phyloP scores from a whole-genome alignment of 306 rosid species.

The Corylus heterophylla region DNA sequence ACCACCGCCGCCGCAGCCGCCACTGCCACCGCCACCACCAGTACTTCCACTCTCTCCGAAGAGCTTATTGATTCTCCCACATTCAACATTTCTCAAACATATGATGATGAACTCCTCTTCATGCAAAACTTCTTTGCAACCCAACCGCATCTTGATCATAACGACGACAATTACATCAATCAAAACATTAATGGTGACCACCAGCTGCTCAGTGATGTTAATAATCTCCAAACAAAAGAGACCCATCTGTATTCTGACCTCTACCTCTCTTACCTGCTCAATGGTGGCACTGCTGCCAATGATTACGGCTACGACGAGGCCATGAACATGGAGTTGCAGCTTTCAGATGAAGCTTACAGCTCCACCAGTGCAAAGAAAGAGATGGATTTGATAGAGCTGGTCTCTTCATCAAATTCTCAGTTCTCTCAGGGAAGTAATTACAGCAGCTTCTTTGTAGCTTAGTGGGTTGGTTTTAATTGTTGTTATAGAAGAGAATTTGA shows the following conservation, averaged over 20 bases:
- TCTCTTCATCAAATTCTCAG: slow-evolving; percentile 33
- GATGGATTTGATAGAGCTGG: slow-evolving; percentile 71
- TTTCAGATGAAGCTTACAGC: slow-evolving; percentile 11
- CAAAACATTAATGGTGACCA: too few species aligned
- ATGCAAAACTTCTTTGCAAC: slow-evolving; percentile 55
- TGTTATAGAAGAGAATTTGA: neutral
- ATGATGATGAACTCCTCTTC: slow-evolving; percentile 68
- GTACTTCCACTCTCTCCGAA: slow-evolving; percentile 9
- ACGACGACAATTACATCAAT: neutral
- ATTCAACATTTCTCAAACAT: slow-evolving; percentile 16
- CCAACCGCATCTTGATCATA: neutral
- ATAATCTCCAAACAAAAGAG: slow-evolving; percentile 1
- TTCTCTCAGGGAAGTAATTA: slow-evolving; percentile 18
- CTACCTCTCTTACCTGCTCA: slow-evolving; percentile 53
- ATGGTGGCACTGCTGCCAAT: slow-evolving; percentile 41
- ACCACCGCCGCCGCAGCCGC: neutral
- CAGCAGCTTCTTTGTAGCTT: slow-evolving; percentile 7
- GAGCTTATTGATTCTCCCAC: slow-evolving; percentile 25
- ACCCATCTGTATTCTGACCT: slow-evolving; percentile 46
- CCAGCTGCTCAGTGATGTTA: neutral
- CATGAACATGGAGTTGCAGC: slow-evolving; percentile 32
- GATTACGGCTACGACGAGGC: slow-evolving; percentile 24
- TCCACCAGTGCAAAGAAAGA: slow-evolving; percentile 37
- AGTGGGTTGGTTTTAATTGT: neutral
- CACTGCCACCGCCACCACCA: slow-evolving; percentile 12